Evolutionary conservation across 2,329 filamentous ascomycete genomes (phyloP).

Genomic region (Zopfia rhizophila): DNA sequence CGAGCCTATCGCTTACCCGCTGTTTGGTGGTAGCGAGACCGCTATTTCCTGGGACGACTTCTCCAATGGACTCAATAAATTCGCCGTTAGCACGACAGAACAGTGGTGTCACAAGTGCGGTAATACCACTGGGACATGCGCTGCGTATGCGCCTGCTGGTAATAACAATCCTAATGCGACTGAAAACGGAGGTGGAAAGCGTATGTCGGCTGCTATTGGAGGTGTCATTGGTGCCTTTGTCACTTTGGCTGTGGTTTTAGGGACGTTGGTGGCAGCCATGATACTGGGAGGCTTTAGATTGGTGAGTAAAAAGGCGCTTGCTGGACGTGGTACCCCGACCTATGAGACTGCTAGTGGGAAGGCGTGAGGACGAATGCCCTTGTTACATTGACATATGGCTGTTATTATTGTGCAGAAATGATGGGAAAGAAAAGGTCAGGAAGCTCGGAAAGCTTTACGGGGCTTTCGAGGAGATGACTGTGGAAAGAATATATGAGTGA

Average conservation of each 20-base stretch:
- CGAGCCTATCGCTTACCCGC: constrained; percentile 65
- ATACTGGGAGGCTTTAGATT: constrained; percentile 67
- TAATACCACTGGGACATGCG: constrained; percentile 75
- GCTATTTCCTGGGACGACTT: constrained; percentile 77
- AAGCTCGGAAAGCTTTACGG: too few species aligned
- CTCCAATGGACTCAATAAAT: constrained; percentile 68
- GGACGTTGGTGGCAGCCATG: constrained; percentile 62
- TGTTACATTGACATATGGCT: too few species aligned
- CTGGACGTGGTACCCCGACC: constrained; percentile 1
- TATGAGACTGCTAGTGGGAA: too few species aligned
- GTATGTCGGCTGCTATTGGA: constrained; percentile 76
- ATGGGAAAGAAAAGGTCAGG: too few species aligned
- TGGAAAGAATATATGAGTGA: too few species aligned
- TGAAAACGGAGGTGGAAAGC: constrained; percentile 40
- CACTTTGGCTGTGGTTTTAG: constrained; percentile 71
- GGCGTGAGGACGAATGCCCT: too few species aligned
- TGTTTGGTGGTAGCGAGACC: constrained; percentile 67
- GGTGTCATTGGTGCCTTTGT: constrained; percentile 82
- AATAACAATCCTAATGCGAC: constrained; percentile 20
- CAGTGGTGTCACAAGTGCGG: constrained; percentile 82
- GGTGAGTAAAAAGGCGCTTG: constrained; percentile 64
- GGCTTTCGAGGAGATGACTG: too few species aligned
- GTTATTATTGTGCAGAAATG: too few species aligned
- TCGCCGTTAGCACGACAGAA: constrained; percentile 71
- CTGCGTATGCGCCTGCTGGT: constrained; percentile 51